Base-by-base conservation (phyloP, 139 green algal genomes). In the Tetraselmis chui region DNA sequence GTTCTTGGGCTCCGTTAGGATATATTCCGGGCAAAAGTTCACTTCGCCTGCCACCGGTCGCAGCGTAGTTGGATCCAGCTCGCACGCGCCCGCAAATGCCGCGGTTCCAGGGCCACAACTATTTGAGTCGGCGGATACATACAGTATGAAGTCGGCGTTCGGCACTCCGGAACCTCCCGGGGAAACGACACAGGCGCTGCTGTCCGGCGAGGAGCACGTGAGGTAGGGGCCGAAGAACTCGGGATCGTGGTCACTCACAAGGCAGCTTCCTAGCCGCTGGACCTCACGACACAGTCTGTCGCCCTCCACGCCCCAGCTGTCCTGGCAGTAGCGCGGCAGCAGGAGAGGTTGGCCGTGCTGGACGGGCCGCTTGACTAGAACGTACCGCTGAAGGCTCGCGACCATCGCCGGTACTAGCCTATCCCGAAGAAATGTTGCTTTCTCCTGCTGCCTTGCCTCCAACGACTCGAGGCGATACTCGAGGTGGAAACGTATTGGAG, bases 1-100 rank as follows among this genome's bases (percentile, higher is more conserved):
- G 29, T 58, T 2, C 28, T 31, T 18, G 29, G 5, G 27, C 22
- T 80, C 77, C 24, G 77, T 59, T 23, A 32, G n/a, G 77, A 80
- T 80, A 2, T 32, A 31, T 25, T 32, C 77, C 29, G 77, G 77
- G 29, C 77, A 80, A 2, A 80, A 31, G 77, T 80, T 80, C 2
- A 80, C 77, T 31, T 59, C 31, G 28, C 77, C 77, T 29, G 77
- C 77, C 2, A 80, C 77, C 2, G 77, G 77, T 29, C 77, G 28
- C 28, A 27, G 29, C 2, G 28, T 80, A 27, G 24, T 29, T 29
- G 31, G 29, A 29, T 80, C 77, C 28, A 27, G n/a, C 28, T 31
- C 77, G 77, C 77, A 80, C 24, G 32, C 31, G 23, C 77, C 77
- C 24, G 29, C 77, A 2, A 59, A 32, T 2, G 77, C 77, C 2